Conservation (phyloP, 164 flowering plant genomes). For the Cinnamomum chago region DNA sequence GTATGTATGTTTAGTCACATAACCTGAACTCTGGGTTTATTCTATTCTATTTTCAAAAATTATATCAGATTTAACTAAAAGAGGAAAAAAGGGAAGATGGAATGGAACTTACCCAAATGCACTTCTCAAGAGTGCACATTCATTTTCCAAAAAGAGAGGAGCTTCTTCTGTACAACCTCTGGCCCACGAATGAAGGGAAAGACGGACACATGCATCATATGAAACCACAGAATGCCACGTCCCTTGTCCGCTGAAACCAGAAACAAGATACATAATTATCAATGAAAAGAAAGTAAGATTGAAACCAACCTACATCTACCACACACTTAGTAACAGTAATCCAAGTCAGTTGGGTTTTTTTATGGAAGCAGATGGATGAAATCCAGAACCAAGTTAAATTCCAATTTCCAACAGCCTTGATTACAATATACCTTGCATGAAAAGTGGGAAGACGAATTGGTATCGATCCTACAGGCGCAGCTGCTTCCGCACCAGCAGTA, state of each 20-base stretch:
- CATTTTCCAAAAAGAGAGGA: slow-evolving; percentile 83
- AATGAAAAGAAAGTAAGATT: neutral
- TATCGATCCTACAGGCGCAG: slow-evolving; percentile 37
- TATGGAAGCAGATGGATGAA: neutral
- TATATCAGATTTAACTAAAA: neutral
- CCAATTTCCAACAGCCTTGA: slow-evolving; percentile 1
- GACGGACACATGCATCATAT: slow-evolving; percentile 95
- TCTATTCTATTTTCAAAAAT: neutral
- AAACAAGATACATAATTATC: neutral
- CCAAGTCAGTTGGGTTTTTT: neutral
- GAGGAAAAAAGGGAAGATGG: neutral
- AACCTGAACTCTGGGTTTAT: neutral
- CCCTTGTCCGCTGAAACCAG: slow-evolving; percentile 59
- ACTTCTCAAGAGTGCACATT: slow-evolving; percentile 67
- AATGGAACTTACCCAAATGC: slow-evolving; percentile 65
- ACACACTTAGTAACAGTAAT: neutral
- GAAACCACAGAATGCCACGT: slow-evolving; percentile 87
- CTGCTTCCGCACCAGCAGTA: slow-evolving; percentile 40
- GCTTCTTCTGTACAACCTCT: slow-evolving; percentile 72
- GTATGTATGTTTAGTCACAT: neutral
- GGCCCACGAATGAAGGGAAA: slow-evolving; percentile 95
- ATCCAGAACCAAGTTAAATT: slow-evolving; percentile 3
- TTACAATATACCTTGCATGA: slow-evolving; percentile 65
- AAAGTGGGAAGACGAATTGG: slow-evolving; percentile 79
- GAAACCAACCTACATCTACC: neutral